Evolutionary conservation across 352 stramenopile genomes (phyloP), one percentile per base, ranked within the genome.

Genomic region (Elongisporangium anandrum): DNA sequence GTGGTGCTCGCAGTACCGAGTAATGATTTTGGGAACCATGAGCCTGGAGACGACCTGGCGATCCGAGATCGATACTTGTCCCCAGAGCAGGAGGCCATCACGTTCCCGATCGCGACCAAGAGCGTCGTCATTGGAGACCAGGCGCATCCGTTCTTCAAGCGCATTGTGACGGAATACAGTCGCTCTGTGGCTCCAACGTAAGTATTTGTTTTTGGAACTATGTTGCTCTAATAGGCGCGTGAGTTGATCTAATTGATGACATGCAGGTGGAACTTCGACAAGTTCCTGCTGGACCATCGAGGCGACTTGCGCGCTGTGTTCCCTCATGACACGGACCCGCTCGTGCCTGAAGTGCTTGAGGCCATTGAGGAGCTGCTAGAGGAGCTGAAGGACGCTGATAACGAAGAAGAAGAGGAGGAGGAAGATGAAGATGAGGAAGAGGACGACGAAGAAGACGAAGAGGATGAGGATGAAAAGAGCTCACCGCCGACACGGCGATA

Each of bases 231-330:
- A 7, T 10, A 3, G 17, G 13, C 49, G n/a, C 26, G 56, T 23
- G 15, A 12, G 2, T 22, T 29, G 21, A 22, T 62, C 52, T 17
- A 39, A 12, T 3, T 57, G 21, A 3, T 22, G 4, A 47, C 23
- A 9, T 61, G 15, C 52, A 81, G 72, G 52, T 87, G 81, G 81
- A 92, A 92, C 49, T 92, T 92, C 64, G 82, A 92, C 79, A 92
- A 92, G 66, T 92, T 92, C 61, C 47, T 92, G 45, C 62, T 92
- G 48, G 79, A 92, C 48, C 61, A 81, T 22, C 60, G 69, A 24
- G 82, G 82, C 51, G 74, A 88, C 47, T 61, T 92, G 58, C 60
- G 68, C 34, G 82, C 82, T 1, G 82, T 92, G 54, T 92, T 89
- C 52, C 82, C 82, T 23, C 79, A 87, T 26, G 79, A 90, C 65